Percentiles rank a stretch among this genome's conserved stretches.
phyloP scores from a whole-genome alignment of 805 yeast species.

The Vanderwaltozyma yarrowii region DNA sequence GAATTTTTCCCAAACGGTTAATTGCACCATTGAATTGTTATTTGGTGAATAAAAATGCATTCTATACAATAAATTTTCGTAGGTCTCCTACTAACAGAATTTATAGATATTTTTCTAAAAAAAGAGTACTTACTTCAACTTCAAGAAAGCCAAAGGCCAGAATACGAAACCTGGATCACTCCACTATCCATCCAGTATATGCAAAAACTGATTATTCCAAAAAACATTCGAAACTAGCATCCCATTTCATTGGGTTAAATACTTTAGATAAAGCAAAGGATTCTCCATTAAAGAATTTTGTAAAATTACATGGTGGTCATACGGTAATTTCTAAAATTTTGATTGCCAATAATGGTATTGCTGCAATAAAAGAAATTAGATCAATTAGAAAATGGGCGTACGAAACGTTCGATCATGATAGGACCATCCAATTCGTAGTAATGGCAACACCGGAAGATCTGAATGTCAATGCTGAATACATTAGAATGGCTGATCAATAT shows the following conservation, averaged over 20 bases:
- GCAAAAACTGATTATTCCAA: constrained; percentile 34
- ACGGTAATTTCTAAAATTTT: constrained; percentile 81
- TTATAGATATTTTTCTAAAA: too few relatives aligned
- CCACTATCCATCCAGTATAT: constrained; percentile 4
- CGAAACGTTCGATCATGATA: constrained; percentile 93
- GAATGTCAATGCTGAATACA: constrained; percentile 93
- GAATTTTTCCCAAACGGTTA: too few relatives aligned
- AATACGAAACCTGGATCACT: neutral
- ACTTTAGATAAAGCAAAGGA: constrained; percentile 68
- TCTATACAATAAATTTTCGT: too few relatives aligned
- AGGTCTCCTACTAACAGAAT: too few relatives aligned
- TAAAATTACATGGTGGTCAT: constrained; percentile 81
- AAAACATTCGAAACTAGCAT: constrained; percentile 40
- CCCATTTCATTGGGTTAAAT: constrained; percentile 76
- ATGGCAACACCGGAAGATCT: constrained; percentile 99
- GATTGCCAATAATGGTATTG: constrained; percentile 98
- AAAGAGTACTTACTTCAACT: too few relatives aligned
- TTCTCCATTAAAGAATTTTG: constrained; percentile 70
- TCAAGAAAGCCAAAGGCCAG: too few relatives aligned
- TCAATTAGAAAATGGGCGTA: constrained; percentile 98
- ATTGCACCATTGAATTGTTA: too few relatives aligned
- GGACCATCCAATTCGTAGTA: constrained; percentile 86
- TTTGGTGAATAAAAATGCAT: too few relatives aligned
- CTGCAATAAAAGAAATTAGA: constrained; percentile 96
- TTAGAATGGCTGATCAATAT: constrained; percentile 98